Base-by-base conservation (phyloP, 306 rosid species). In the Corylus heterophylla region DNA sequence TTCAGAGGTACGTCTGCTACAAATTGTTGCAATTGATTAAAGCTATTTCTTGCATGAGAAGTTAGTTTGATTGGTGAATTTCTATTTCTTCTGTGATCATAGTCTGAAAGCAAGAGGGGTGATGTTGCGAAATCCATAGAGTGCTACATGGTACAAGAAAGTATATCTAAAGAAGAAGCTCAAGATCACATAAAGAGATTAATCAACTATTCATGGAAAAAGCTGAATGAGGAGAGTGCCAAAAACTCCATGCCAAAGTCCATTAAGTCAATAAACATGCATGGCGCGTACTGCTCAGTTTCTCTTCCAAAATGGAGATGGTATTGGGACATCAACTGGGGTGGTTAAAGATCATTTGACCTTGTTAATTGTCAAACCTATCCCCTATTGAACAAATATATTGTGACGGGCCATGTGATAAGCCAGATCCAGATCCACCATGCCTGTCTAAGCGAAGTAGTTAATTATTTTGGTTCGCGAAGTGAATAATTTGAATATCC, bases 71-170 rank as follows among this genome's bases (percentile, higher is more conserved):
- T 29, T 29, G 31, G 31, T 29, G 31, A 29, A 29, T 29, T 58
- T 64, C 14, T 35, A 1, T 4, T 4, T 27, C 3, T 68, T 7
- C 18, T 5, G 47, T 61, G 29, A 3, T 20, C 0, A 3, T 67
- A 84, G 87, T 80, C 77, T 31, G 87, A 84, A 73, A n/a, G 64
- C 52, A 73, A 80, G 71, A 84, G 87, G 77, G 87, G 87, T 1
- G 82, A 80, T 50, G 85, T 84, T 14, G 54, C 84, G 8, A 84
- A 80, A 52, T 68, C 87, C 25, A 48, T 80, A 4, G 54, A 77
- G 47, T 84, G 83, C 55, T 74, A 69, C 71, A 81, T 74, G 87
- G 74, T 44, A 61, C 80, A 74, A 11, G 75, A 58, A 54, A 77
- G 83, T 12, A 7, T 51, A 69, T 42, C 72, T 5, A 69, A 71